Percentiles rank a stretch among this genome's conserved stretches.
phyloP scores from a whole-genome alignment of 2,329 filamentous ascomycete genomes.

The Aspergillus ochraceoroseus region DNA sequence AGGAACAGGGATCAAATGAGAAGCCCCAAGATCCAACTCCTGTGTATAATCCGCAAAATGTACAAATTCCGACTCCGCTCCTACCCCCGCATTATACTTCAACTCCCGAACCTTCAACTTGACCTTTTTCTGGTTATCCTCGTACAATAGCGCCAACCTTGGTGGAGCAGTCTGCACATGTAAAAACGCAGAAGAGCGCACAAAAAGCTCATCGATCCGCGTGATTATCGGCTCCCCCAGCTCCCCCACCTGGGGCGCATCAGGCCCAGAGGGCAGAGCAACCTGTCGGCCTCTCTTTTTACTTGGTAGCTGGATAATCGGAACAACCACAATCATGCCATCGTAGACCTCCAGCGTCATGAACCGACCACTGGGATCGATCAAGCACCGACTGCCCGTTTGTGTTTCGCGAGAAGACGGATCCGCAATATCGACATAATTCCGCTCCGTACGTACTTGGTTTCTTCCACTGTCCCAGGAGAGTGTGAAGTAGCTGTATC shows the following conservation, averaged over 20 bases:
- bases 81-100: slow-evolving; percentile 48
- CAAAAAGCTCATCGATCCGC: slow-evolving; percentile 62
- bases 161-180: slow-evolving; percentile 53
- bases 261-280: slow-evolving; percentile 24
- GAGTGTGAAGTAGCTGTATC: slow-evolving; percentile 84
- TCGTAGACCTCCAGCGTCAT: slow-evolving; percentile 65
- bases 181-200: slow-evolving; percentile 62
- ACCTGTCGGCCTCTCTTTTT: slow-evolving; percentile 39
- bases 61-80: slow-evolving; percentile 52
- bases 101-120: slow-evolving; percentile 54
- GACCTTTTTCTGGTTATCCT: slow-evolving; percentile 56
- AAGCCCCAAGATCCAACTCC: slow-evolving; percentile 56
- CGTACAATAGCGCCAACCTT: slow-evolving; percentile 60
- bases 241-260: slow-evolving; percentile 46
- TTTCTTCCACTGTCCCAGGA: slow-evolving; percentile 65
- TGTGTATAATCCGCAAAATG: slow-evolving; percentile 49
- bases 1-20: slow-evolving; percentile 58
- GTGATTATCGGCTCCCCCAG: slow-evolving; percentile 59
- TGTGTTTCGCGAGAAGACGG: slow-evolving; percentile 66
- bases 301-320: slow-evolving; percentile 53
- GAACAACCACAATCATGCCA: slow-evolving; percentile 61
- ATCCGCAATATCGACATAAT: slow-evolving; percentile 57
- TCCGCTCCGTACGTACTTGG: slow-evolving; percentile 54
- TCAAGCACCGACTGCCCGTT: slow-evolving; percentile 73
- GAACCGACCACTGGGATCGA: slow-evolving; percentile 71